Evolutionary conservation across 495 filamentous ascomycete species (phyloP), one percentile per base, ranked within the genome.

Genomic region (Lasiosphaeria ovina): DNA sequence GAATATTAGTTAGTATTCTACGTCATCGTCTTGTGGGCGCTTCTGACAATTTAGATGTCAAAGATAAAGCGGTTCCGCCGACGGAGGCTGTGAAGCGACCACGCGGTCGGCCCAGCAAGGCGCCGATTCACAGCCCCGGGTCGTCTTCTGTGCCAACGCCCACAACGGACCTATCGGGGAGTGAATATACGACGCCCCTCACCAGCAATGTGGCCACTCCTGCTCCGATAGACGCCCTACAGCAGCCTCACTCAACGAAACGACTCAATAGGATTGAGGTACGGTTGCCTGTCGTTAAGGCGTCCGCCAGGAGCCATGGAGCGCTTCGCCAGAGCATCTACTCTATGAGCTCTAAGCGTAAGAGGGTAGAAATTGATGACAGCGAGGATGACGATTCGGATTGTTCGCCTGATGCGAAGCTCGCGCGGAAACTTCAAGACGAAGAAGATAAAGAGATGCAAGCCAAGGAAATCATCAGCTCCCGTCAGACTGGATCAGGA

Each of bases 181-280:
- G 80, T 54, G 86, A 84, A 34, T 86, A 83, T 65, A 85, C 85
- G 47, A 96, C 92, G 4, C 90, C 91, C 8, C 87, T 84, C 24
- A 96, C 91, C 11, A 94, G 90, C 69, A 80, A 84, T 60, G 75
- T 78, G 34, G 81, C 79, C 4, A 89, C 89, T 8, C 85, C 89
- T 0, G 73, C 69, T 3, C 74, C 76, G 6, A 12, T 64, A 3
- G 62, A 67, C 1, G 24, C 66, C 31, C 40, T 60, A 48, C 42
- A 57, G 24, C 24, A 24, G 50, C 24, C 66, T 6, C 12, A 57
- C 11, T 59, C 54, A 17, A 35, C 31, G 14, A 54, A 61, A 58
- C 52, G 54, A 7, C 12, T 42, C 7, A 60, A 45, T 40, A 55
- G 59, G 12, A 67, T 74, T 8, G 72, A 73, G 51, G 67, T 72